Evolutionary conservation across 108 stramenopile species (phyloP), one percentile per base, ranked within the genome.

Genomic region (Skeletonema tropicum): DNA sequence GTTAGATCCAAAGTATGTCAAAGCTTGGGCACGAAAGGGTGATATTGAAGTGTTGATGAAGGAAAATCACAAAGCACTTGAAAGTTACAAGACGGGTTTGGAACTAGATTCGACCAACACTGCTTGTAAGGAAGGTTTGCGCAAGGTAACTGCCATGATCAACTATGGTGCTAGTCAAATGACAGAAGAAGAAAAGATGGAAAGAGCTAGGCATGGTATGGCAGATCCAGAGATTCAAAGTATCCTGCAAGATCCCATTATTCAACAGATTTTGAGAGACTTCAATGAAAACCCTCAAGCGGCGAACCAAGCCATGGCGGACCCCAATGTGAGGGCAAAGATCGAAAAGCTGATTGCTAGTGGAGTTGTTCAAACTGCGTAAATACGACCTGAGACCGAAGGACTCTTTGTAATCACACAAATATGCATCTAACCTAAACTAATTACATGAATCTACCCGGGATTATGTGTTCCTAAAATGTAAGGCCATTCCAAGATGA

Each of bases 211-310:
- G 15, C 98, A 97, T 75, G 99, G 97, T 66, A 98, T 98, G 98
- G 97, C 96, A 15, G 99, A 99, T 91, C 99, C 99, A 7, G 98
- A 99, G 74, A 97, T 99, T 69, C 98, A 98, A 80, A 67, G 74
- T 42, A 99, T 99, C 58, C 83, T 99, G 52, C 64, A 76, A 36
- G 99, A 99, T 83, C 99, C 99, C n/a, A 71, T 99, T 64, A 94
- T 98, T 55, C 90, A 93, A 57, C 97, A 98, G 76, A 95, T 96
- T 15, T 85, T 99, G 35, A 83, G 84, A 57, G 98, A 99, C 76
- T 94, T 99, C 64, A 87, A 86, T 57, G 96, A 97, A 55, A 98
- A 98, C 79, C 98, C 98, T 6, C 48, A 78, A 21, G 91, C 96
- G 26, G 96, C 96, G 25, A 91, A 93, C 73, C 68, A 96, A 79